Evolutionary conservation across 306 rosid species (phyloP), one percentile per base, ranked within the genome.

Genomic region (Glycine soja): DNA sequence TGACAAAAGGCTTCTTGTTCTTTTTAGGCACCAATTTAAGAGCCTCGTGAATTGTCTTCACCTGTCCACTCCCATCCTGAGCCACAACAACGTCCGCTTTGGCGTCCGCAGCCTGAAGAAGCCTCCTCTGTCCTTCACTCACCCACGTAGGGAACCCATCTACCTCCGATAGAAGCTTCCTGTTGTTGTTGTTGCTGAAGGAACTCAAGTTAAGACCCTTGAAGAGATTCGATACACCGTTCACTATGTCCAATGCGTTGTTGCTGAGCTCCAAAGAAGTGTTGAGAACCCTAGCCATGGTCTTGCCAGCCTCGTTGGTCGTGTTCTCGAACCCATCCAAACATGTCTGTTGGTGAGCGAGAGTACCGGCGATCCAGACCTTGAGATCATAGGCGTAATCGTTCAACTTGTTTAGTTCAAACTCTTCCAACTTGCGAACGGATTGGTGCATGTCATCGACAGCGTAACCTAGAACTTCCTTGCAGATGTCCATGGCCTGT

Each of bases 341-440:
- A 72, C 99, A 95, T 1, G 97, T 90, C 0, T 86, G 88, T 30
- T 93, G 92, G 82, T 88, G 91, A 0, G 94, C 78, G 13, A 95
- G 76, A 5, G 97, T 87, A 1, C 83, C 99, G 1, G 90, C 71
- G 1, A 95, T 82, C 99, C 99, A 95, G 6, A 90, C 78, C 77
- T 89, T 89, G 40, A 95, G 83, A 59, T 93, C 97, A 3, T 82
- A 90, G 0, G 82, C 80, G 48, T 83, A 91, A 0, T 84, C 86
- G 6, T 53, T 63, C 0, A 95, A 0, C 66, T 84, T 87, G 32
- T 0, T 6, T 0, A 85, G 0, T 0, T 93, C 92, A 1, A 93
- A 95, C 2, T 10, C 46, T 0, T 92, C 86, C 15, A 95, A 30
- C 2, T 14, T 80, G 0, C 72, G 34, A 6, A 86, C 58, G 0